phyloP scores from a whole-genome alignment of 2,329 filamentous ascomycete species.

The Apiospora saccharicola region DNA sequence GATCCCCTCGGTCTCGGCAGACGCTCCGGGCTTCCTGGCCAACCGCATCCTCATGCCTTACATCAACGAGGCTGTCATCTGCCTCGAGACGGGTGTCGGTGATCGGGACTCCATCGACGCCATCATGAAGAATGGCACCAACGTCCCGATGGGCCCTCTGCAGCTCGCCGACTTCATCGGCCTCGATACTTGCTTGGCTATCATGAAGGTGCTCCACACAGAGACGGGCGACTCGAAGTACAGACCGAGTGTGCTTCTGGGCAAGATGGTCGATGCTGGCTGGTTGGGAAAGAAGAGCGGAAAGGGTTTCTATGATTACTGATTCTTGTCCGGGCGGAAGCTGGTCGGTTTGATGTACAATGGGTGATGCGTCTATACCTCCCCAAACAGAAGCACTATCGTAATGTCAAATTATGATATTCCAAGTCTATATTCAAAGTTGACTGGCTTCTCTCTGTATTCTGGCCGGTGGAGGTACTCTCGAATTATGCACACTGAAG shows the following conservation, averaged over 20 bases:
- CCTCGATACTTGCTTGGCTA: constrained; percentile 92
- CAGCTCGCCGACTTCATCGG: constrained; percentile 97
- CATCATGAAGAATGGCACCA: constrained; percentile 99
- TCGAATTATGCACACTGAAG: background rate
- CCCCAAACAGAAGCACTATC: background rate
- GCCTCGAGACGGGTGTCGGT: constrained; percentile 91
- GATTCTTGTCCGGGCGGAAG: background rate
- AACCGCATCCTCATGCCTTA: constrained; percentile 99
- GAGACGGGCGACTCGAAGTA: constrained; percentile 98
- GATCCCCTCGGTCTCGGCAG: constrained; percentile 84
- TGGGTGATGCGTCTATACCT: background rate
- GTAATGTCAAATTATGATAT: background rate
- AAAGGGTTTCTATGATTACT: constrained; percentile 95
- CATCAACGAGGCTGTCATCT: constrained; percentile 95
- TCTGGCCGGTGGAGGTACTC: background rate
- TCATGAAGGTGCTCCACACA: constrained; percentile 92
- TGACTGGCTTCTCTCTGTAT: background rate
- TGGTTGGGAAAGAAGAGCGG: constrained; percentile 98
- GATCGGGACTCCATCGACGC: constrained; percentile 90
- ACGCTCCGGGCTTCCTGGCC: constrained; percentile 92
- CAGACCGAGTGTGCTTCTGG: constrained; percentile 82
- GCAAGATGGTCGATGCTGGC: constrained; percentile 97
- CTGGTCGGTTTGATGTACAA: background rate
- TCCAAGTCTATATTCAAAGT: too few relatives aligned
- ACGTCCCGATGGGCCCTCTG: constrained; percentile 96